These are phyloP conservation scores for Geotrichum reessii DNA, from an alignment of 1,139 yeast genomes.

Conservation along the genomic window DNA sequence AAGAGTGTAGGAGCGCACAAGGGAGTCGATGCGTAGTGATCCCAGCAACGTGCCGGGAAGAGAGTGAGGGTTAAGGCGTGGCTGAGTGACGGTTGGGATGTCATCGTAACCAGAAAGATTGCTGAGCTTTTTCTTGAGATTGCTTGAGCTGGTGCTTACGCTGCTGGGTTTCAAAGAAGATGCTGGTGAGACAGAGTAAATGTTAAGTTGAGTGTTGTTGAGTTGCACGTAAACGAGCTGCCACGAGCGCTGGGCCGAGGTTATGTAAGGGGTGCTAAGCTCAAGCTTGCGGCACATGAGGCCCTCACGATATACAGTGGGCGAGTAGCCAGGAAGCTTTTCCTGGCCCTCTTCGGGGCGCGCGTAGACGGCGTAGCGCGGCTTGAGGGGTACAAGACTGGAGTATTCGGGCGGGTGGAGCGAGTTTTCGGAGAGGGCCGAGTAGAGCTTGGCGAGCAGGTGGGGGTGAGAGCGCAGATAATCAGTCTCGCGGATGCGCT, in stretches of 20 bases:
- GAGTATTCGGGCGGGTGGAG: constrained; percentile 28
- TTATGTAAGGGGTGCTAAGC: constrained; percentile 34
- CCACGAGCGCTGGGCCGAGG: constrained; percentile 47
- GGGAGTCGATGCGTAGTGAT: neutral
- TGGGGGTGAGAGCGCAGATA: constrained; percentile 9
- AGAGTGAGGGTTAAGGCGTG: constrained; percentile 9
- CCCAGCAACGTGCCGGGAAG: constrained; percentile 5
- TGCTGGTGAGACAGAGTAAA: constrained; percentile 34
- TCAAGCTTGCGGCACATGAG: constrained; percentile 35
- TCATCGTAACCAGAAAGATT: neutral
- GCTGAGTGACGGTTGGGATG: neutral
- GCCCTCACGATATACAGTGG: constrained; percentile 32
- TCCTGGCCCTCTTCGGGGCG: constrained; percentile 36
- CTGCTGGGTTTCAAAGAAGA: neutral
- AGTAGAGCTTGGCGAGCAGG: constrained; percentile 10
- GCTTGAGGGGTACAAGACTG: constrained; percentile 26
- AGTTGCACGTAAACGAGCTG: constrained; percentile 48
- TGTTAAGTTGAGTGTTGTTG: constrained; percentile 52
- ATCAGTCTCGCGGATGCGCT: neutral
- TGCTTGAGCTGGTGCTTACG: neutral
- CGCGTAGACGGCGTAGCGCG: constrained; percentile 25
- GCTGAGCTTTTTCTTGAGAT: neutral
- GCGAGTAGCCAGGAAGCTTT: constrained; percentile 33
- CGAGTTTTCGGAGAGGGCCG: constrained; percentile 13
- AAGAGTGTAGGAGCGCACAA: constrained; percentile 45